Base-by-base conservation (phyloP, 2,329 filamentous ascomycete species). In the Chaetomium olivaceum region DNA sequence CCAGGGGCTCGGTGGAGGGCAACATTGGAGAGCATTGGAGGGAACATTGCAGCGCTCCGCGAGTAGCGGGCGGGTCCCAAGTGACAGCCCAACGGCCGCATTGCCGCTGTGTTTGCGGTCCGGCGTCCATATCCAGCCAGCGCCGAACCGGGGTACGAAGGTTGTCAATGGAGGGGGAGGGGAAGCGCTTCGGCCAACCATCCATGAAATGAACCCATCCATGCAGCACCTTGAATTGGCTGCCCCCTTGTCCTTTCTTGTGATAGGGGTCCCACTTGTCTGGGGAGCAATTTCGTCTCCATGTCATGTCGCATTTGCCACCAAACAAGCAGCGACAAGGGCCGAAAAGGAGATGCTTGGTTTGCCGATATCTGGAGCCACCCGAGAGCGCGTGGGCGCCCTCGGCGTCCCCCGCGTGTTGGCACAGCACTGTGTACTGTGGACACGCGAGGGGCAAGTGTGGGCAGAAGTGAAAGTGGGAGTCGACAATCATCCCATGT, bases 1-100 rank as follows among this genome's bases (percentile, higher is more conserved):
- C 71, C 71, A 73, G 73, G 73, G 73, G 72, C 55, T 72, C 68
- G 67, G 72, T 73, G 72, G 73, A 73, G 69, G 71, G 66, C 56
- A 46, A 36, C 61, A 61, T 23, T 48, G 46, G 46, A 43, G 39
- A 23, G 46, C 39, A 43, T 63, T 66, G 54, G 21, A 54, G 61
- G 66, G 57, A 65, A 66, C 61, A 69, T 69, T 65, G 67, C 58
- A 63, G 61, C 67, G 61, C 67, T 65, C 63, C 69, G 63, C 63
- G n/a, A 43, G 39, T 43, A 16, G 39, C 39, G 16, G 39, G 39
- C 39, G 39, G 39, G 16, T 59, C 61, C 66, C 67, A 55, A 56
- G 43, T 57, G 58, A 16, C 56, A 58, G 29, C 19, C 36, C 50
- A 59, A 46, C 39, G 39, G 46, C 33, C 43, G 50, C 58, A 61